Conservation (phyloP, 768 basidiomycete species). For the Tulasnella sp. region DNA sequence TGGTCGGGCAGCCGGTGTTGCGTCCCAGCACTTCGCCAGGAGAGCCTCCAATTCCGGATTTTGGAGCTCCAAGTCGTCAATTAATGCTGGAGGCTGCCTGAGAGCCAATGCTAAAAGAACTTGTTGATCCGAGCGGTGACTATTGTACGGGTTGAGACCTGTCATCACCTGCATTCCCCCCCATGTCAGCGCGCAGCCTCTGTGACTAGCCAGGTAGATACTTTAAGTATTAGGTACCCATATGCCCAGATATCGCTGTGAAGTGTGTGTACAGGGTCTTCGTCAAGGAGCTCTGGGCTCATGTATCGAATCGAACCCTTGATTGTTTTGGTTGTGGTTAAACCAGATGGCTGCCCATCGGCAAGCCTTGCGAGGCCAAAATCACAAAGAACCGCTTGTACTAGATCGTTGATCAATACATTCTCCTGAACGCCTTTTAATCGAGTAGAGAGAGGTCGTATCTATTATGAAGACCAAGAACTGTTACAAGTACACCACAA, state of each 20-base stretch:
- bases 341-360: background rate
- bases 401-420: background rate
- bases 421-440: constrained; percentile 11
- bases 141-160: background rate
- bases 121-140: background rate
- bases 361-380: background rate
- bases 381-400: constrained; percentile 6
- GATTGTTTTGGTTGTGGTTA: constrained; percentile 3
- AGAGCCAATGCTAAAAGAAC: background rate
- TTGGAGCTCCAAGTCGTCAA: background rate
- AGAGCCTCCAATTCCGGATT: background rate
- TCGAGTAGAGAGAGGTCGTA: background rate
- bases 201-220: background rate
- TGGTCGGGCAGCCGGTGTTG: background rate
- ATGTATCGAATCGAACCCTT: constrained; percentile 17
- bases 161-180: background rate
- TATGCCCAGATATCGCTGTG: constrained; percentile 4
- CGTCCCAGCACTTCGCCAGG: background rate
- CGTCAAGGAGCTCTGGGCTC: background rate
- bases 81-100: background rate
- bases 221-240: background rate
- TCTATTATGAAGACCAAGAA: background rate
- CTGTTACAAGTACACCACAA: background rate
- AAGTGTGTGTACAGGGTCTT: background rate
- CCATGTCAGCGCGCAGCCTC: background rate